These are phyloP conservation scores for Hyaloscypha bicolor DNA, from an alignment of 495 filamentous ascomycete genomes.

Conservation along the genomic window DNA sequence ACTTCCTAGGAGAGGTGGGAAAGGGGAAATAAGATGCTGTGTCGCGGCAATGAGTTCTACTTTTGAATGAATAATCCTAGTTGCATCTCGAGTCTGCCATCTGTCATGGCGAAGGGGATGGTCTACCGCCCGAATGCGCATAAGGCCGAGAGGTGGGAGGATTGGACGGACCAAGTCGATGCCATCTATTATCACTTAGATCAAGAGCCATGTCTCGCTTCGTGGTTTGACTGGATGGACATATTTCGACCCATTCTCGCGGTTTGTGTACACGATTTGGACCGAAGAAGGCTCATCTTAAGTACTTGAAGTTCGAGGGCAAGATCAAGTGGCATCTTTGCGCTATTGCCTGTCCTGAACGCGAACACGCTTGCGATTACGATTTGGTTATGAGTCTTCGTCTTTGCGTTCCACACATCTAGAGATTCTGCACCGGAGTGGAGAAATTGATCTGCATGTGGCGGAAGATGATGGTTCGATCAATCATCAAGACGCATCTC, in stretches of 20 bases:
- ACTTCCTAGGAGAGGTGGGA: too few relatives aligned
- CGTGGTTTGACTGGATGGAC: not conserved
- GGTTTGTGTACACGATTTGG: constrained; percentile 14
- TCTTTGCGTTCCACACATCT: not conserved
- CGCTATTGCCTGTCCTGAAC: too few relatives aligned
- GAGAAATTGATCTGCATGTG: not conserved
- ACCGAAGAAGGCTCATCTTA: constrained; percentile 4
- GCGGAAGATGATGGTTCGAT: too few relatives aligned
- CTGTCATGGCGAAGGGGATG: not conserved
- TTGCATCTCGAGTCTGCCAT: not conserved
- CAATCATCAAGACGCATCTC: too few relatives aligned
- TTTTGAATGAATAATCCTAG: not conserved
- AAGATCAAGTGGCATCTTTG: not conserved
- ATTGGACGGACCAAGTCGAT: not conserved
- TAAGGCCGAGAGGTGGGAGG: not conserved
- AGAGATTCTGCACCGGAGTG: not conserved
- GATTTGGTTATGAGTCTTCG: not conserved
- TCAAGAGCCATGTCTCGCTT: not conserved
- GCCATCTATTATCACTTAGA: not conserved
- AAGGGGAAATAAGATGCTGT: too few relatives aligned
- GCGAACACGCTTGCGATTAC: not conserved
- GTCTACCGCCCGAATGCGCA: not conserved
- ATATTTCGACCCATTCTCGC: constrained; percentile 10
- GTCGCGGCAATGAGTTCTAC: not conserved
- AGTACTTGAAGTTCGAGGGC: constrained; percentile 5